These are phyloP conservation scores for Inonotus hispidus DNA, from an alignment of 1,284 basidiomycete genomes.

Conservation along the genomic window DNA sequence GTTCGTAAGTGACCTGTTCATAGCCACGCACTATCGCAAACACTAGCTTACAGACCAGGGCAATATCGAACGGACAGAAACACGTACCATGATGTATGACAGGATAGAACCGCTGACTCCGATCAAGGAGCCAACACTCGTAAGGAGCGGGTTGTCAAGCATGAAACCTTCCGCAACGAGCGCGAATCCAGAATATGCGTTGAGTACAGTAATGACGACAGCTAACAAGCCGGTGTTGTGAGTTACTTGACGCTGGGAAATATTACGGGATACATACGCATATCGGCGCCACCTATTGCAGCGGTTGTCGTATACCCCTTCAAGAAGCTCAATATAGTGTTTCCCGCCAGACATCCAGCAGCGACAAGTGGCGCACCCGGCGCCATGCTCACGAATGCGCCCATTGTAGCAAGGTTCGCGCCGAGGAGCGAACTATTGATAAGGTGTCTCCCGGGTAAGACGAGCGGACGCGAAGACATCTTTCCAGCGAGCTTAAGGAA, in stretches of 20 bases:
- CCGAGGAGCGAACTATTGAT: constrained; percentile 66
- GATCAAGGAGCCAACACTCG: constrained; percentile 76
- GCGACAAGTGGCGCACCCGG: constrained; percentile 67
- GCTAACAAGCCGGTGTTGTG: constrained; percentile 37
- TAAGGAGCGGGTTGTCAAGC: constrained; percentile 79
- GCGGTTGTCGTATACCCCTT: constrained; percentile 82
- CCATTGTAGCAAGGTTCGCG: constrained; percentile 65
- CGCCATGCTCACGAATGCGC: constrained; percentile 65
- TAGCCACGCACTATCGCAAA: constrained; percentile 67
- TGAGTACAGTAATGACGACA: constrained; percentile 82
- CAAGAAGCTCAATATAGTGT: constrained; percentile 70
- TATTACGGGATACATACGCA: constrained; percentile 56
- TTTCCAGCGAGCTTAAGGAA: constrained; percentile 80
- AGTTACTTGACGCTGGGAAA: constrained; percentile 10
- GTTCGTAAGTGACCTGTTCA: constrained; percentile 78
- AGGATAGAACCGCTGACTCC: constrained; percentile 86
- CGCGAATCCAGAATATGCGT: constrained; percentile 87
- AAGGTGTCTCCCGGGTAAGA: constrained; percentile 69
- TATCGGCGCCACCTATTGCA: constrained; percentile 84
- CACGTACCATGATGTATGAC: constrained; percentile 79
- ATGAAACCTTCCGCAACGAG: constrained; percentile 92
- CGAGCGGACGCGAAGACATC: constrained; percentile 68
- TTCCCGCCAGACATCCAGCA: constrained; percentile 69
- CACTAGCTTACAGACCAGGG: constrained; percentile 12
- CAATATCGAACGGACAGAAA: constrained; percentile 17